These are phyloP conservation scores for Cryptococcus depauperatus DNA, from an alignment of 1,284 basidiomycete species.

Conservation along the genomic window DNA sequence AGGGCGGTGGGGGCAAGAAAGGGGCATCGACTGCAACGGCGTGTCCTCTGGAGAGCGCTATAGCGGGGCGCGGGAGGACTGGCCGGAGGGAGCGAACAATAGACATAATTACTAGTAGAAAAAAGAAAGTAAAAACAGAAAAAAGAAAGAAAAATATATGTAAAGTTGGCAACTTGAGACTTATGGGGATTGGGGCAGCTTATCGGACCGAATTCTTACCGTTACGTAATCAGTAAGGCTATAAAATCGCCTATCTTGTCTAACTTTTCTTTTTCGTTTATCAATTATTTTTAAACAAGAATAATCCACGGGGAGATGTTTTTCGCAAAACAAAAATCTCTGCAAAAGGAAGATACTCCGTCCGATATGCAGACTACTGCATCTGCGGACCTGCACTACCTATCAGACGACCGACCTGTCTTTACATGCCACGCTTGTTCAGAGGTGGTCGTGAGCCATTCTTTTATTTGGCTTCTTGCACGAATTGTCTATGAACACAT, in stretches of 20 bases:
- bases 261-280: no score
- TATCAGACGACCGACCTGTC: conserved; percentile 33
- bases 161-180: background rate
- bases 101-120: conserved; percentile 3
- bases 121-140: no score
- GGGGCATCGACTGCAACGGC: conserved; percentile 35
- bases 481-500: no score
- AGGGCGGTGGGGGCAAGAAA: conserved; percentile 13
- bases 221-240: background rate
- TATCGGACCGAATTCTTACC: background rate
- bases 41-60: conserved; percentile 20
- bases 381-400: conserved; percentile 26
- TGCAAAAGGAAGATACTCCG: no score
- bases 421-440: conserved; percentile 41
- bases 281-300: no score
- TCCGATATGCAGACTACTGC: conserved; percentile 9
- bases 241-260: no score
- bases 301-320: no score
- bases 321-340: background rate
- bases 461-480: background rate
- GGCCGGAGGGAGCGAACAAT: conserved; percentile 5
- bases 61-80: background rate
- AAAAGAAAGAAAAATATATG: no score
- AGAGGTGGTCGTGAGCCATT: conserved; percentile 27
- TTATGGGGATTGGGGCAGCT: background rate